Conservation (phyloP, 2,329 filamentous ascomycete species). For the Thelonectria discophora region DNA sequence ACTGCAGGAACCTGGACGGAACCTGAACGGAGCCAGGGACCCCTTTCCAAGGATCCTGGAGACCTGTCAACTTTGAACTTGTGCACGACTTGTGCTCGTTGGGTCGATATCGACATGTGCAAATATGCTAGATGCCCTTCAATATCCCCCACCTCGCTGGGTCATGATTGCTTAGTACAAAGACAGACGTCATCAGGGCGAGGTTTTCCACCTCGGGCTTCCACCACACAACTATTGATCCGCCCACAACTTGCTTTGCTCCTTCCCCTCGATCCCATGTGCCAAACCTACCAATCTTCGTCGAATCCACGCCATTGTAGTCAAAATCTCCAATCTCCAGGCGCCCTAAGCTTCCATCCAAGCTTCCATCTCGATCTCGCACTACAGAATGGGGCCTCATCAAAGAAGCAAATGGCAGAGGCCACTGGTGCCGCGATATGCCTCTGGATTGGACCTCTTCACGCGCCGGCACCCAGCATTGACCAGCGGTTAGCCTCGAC, state of each 20-base stretch:
- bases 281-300: constrained; percentile 2
- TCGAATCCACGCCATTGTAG: neutral
- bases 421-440: constrained; percentile 22
- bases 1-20: constrained; percentile 25
- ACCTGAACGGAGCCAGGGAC: constrained; percentile 24
- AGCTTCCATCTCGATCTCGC: constrained; percentile 14
- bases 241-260: neutral
- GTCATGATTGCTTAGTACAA: neutral
- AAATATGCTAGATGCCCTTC: neutral
- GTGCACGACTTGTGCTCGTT: neutral
- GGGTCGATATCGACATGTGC: neutral
- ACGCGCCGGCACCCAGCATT: constrained; percentile 21
- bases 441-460: constrained; percentile 35
- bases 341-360: constrained; percentile 13
- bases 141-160: neutral
- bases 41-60: constrained; percentile 24
- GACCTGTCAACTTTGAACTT: neutral
- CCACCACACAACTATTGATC: too few species aligned
- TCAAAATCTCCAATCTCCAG: neutral
- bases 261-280: constrained; percentile 16
- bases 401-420: constrained; percentile 21
- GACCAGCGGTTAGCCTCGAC: constrained; percentile 18
- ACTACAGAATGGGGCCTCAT: constrained; percentile 13
- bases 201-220: neutral
- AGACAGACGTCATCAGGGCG: neutral